Percentiles rank a stretch among this genome's conserved stretches.
phyloP scores from a whole-genome alignment of 495 filamentous ascomycete genomes.

The Aspergillus avenaceus region DNA sequence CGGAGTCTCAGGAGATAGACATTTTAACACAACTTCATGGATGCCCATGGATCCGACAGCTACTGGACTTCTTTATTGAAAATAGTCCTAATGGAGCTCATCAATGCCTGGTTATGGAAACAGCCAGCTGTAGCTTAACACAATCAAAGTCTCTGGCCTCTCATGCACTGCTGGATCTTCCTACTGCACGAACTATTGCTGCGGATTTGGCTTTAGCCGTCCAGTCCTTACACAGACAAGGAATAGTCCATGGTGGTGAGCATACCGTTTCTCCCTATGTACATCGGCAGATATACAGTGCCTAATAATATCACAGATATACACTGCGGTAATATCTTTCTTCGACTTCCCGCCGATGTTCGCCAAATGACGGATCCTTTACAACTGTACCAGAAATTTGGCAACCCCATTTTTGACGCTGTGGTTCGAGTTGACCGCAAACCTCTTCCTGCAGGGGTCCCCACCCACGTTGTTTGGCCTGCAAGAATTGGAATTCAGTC shows the following conservation, averaged over 20 bases:
- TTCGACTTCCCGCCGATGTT: conserved; percentile 17
- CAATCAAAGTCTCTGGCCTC: no score
- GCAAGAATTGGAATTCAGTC: conserved; percentile 17
- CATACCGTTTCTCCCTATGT: no score
- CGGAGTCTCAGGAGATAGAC: conserved; percentile 6
- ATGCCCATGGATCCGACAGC: no score
- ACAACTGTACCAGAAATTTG: conserved; percentile 17
- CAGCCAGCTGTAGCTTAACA: no score
- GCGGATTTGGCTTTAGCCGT: no score
- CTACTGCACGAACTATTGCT: no score
- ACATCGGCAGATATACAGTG: no score
- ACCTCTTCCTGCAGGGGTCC: conserved; percentile 4
- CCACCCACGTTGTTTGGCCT: conserved; percentile 5
- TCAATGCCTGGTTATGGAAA: conserved; percentile 35
- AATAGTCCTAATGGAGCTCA: conserved; percentile 40
- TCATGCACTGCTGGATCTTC: no score
- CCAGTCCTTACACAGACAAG: no score
- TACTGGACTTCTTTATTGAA: conserved; percentile 32
- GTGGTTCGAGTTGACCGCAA: conserved; percentile 19
- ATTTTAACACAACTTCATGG: no score
- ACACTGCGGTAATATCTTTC: conserved; percentile 21
- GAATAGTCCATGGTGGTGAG: no score
- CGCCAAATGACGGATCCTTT: conserved; percentile 8
- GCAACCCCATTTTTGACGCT: conserved; percentile 14
- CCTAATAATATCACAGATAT: conserved; percentile 14